Evolutionary conservation across 305 asterid species (phyloP), one percentile per base, ranked within the genome.

Genomic region (Petunia hybrid): DNA sequence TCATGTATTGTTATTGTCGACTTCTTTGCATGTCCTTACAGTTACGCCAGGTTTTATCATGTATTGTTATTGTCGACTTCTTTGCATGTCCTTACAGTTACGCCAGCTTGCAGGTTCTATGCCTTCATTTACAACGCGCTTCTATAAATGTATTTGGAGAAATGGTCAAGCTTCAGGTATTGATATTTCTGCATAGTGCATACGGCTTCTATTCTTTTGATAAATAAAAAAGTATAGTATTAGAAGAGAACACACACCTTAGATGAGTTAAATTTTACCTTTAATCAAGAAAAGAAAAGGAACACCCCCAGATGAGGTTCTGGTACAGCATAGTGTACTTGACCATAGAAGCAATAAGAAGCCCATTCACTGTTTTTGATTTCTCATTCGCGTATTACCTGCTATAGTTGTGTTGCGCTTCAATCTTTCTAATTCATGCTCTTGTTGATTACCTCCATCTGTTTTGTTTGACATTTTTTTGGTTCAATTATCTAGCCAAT

Each of bases 111-210:
- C 97, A 95, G 99, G 92, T 95, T 89, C 87, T 95, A 7, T 94
- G 97, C 88, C 85, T 95, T 85, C 97, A 95, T 88, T 88, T 95
- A 68, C 99, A 94, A 84, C 97, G 97, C 46, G 99, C 97, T 82
- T 94, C 97, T 31, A 89, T 91, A 60, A 89, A 94, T 84, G 51
- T 89, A 80, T 83, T 90, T 76, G 99, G 98, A 82, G 93, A 94
- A 80, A 83, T 88, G 48, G 84, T 86, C 82, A 95, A 95, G 85
- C 92, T 92, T 88, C 85, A 67, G 97, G 99, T 95, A 90, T 82
- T 68, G 48, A 53, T 53, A 74, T 74, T 53, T 57, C 14, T 14
- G 64, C 64, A 38, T 4, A 43, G 2, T 7, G 64, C 64, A 38
- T 4, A 43, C 2, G 2, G 79, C 8, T 53, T 51, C 9, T 51